A percentile compares a stretch with the other conserved stretches of the same genome.
phyloP scores from a whole-genome alignment of 2,329 filamentous ascomycete genomes.

The Cadophora malorum region DNA sequence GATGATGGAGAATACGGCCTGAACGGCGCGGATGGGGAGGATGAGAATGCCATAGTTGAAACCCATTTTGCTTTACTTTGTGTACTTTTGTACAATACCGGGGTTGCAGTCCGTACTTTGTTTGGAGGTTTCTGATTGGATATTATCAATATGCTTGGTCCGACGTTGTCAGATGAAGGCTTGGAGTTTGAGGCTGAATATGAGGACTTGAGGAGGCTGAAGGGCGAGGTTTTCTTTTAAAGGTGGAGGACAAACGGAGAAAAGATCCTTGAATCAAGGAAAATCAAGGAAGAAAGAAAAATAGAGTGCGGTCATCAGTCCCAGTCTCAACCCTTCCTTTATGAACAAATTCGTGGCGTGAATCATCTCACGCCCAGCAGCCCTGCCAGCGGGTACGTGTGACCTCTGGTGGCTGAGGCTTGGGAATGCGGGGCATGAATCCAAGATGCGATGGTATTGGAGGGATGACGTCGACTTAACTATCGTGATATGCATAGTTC shows the following conservation, averaged over 20 bases:
- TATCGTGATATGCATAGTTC: constrained; percentile 9
- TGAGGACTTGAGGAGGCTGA: neutral
- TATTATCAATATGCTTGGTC: neutral
- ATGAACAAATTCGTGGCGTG: neutral
- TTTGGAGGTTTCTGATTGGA: constrained; percentile 8
- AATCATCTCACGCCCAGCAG: neutral
- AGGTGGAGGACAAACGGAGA: neutral
- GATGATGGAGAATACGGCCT: constrained; percentile 73
- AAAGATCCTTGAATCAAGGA: neutral
- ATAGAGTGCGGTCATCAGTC: neutral
- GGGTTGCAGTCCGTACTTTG: neutral
- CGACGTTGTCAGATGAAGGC: neutral
- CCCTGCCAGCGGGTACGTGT: constrained; percentile 10
- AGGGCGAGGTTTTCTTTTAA: neutral
- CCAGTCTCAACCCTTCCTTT: constrained; percentile 7
- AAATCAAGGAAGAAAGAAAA: neutral
- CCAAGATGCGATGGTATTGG: constrained; percentile 16
- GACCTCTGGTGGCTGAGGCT: constrained; percentile 19
- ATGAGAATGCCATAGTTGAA: constrained; percentile 54
- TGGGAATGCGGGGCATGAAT: constrained; percentile 28
- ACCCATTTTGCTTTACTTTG: constrained; percentile 51
- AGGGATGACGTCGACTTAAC: constrained; percentile 17
- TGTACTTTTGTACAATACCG: neutral
- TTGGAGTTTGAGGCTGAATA: neutral
- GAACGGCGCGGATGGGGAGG: constrained; percentile 68